Evolutionary conservation across 768 basidiomycete genomes (phyloP).

Genomic region (Cystobasidium tubakii): DNA sequence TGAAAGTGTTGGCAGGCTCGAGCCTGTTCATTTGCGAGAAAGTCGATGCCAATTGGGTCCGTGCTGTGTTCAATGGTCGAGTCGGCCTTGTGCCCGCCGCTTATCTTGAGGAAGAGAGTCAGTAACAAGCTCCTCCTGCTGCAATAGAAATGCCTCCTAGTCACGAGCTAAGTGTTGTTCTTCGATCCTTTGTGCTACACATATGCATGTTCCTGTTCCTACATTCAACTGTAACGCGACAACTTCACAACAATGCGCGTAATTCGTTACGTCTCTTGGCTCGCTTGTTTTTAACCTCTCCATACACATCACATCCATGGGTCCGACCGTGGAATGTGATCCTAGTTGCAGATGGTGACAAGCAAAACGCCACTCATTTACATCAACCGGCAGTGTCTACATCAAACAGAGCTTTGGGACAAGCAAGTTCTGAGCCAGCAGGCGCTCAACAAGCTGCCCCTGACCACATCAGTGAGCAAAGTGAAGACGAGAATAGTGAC

Average conservation of each 20-base stretch:
- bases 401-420: no score
- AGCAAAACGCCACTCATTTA: no score
- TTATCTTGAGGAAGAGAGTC: slow-evolving; percentile 92
- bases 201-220: neutral
- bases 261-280: no score
- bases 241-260: neutral
- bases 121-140: slow-evolving; percentile 50
- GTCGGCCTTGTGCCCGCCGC: slow-evolving; percentile 87
- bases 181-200: neutral
- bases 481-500: neutral
- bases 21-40: slow-evolving; percentile 70
- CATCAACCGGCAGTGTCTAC: no score
- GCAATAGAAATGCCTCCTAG: neutral
- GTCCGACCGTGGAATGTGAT: no score
- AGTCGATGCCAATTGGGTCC: slow-evolving; percentile 90
- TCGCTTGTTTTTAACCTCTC: no score
- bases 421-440: no score
- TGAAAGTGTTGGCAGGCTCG: slow-evolving; percentile 79
- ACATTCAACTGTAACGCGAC: neutral
- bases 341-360: no score
- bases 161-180: neutral
- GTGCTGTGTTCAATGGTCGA: slow-evolving; percentile 75
- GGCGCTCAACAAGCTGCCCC: neutral
- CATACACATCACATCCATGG: no score
- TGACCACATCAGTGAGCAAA: no score